A percentile compares a stretch with the other conserved stretches of the same genome.
Evolutionary conservation across 2,329 filamentous ascomycete genomes (phyloP).

Genomic region (Apiospora phragmitis): DNA sequence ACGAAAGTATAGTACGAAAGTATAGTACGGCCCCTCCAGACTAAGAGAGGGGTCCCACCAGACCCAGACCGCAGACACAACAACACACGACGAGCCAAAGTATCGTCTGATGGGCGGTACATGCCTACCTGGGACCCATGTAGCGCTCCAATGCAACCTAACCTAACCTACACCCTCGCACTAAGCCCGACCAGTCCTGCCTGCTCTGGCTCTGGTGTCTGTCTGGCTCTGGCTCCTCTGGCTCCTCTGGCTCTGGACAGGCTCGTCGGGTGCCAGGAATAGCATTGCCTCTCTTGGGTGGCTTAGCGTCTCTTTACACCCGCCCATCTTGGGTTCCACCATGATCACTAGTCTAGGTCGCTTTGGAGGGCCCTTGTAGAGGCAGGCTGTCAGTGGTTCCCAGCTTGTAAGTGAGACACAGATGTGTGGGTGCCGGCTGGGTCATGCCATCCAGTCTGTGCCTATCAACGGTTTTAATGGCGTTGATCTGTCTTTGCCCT

Average conservation of each 20-base stretch:
- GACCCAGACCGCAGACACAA: neutral
- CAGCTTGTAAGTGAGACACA: conserved; percentile 49
- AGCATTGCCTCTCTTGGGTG: conserved; percentile 12
- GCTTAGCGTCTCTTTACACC: conserved; percentile 13
- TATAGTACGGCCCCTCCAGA: neutral
- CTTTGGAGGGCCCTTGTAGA: conserved; percentile 26
- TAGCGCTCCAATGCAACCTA: neutral
- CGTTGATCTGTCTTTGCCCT: conserved; percentile 36
- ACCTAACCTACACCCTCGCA: neutral
- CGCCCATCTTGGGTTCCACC: conserved; percentile 11
- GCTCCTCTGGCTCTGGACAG: neutral
- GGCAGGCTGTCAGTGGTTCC: conserved; percentile 39
- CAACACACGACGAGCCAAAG: conserved; percentile 4
- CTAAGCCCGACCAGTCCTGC: neutral
- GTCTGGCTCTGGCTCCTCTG: neutral
- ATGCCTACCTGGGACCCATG: neutral
- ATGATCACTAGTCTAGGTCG: conserved; percentile 24
- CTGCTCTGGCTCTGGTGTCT: neutral
- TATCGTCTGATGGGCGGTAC: conserved; percentile 8
- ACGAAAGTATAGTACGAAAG: neutral
- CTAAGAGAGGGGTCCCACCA: conserved; percentile 3
- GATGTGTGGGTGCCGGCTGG: conserved; percentile 40
- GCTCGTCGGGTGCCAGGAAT: conserved; percentile 11
- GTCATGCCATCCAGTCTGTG: conserved; percentile 31
- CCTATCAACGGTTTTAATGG: conserved; percentile 43